Conservation (phyloP, 2,329 filamentous ascomycete genomes). For the Hypoxylon sp. region DNA sequence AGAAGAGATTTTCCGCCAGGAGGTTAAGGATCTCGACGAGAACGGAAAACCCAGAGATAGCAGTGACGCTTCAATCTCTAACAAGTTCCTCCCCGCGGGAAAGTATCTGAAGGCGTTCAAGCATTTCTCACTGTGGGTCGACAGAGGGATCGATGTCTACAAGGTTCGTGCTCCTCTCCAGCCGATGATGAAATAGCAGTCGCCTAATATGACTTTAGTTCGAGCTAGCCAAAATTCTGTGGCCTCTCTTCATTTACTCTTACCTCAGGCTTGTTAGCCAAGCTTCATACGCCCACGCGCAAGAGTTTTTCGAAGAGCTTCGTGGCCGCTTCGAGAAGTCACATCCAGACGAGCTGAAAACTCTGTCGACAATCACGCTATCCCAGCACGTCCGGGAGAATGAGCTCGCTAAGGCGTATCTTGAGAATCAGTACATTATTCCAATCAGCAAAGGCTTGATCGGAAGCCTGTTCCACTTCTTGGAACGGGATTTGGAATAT, state of each 20-base stretch:
- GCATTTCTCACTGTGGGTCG: constrained; percentile 83
- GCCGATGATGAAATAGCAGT: constrained; percentile 33
- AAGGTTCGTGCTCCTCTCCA: constrained; percentile 69
- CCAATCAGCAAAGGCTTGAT: constrained; percentile 89
- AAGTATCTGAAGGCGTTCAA: constrained; percentile 83
- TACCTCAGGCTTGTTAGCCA: constrained; percentile 83
- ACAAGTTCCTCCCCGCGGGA: constrained; percentile 55
- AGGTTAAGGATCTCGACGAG: constrained; percentile 85
- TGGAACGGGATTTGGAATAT: constrained; percentile 86
- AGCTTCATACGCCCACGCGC: constrained; percentile 77
- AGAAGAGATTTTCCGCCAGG: constrained; percentile 90
- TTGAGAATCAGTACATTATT: constrained; percentile 87
- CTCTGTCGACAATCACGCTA: constrained; percentile 78
- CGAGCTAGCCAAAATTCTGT: constrained; percentile 87
- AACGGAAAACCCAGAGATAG: constrained; percentile 79
- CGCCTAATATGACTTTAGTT: constrained; percentile 64
- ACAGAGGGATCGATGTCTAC: constrained; percentile 93
- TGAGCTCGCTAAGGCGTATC: constrained; percentile 82
- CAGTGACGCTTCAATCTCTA: constrained; percentile 76
- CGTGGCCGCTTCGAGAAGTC: constrained; percentile 78
- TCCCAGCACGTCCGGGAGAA: constrained; percentile 85
- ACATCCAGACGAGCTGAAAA: constrained; percentile 83
- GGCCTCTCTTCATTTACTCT: constrained; percentile 95
- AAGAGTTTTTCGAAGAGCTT: constrained; percentile 78
- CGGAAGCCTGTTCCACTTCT: constrained; percentile 84